A percentile compares a stretch with the other conserved stretches of the same genome.
These are phyloP conservation scores for Selaginella tamariscina DNA, from an alignment of 75 land plant species.

Conservation along the genomic window DNA sequence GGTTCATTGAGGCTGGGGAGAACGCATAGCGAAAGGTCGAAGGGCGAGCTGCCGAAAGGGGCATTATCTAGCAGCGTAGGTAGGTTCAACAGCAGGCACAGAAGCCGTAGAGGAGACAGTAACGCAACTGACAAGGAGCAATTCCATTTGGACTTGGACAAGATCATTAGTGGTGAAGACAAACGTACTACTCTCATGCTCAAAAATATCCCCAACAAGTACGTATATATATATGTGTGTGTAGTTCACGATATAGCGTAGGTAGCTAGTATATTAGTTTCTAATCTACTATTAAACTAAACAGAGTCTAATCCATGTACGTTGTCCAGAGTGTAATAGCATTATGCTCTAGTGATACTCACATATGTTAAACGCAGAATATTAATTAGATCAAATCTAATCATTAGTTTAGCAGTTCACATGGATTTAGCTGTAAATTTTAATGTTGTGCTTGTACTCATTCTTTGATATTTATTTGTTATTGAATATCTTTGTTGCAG, in stretches of 20 bases:
- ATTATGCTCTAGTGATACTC: too few relatives aligned
- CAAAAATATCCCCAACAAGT: constrained; percentile 12
- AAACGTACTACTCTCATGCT: constrained; percentile 1
- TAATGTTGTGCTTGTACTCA: too few relatives aligned
- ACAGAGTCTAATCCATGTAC: too few relatives aligned
- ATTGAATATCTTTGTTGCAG: not conserved
- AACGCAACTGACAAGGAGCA: not conserved
- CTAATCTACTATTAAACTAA: too few relatives aligned
- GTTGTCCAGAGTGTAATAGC: too few relatives aligned
- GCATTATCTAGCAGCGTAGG: not conserved
- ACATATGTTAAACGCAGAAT: too few relatives aligned
- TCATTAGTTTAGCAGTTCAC: too few relatives aligned
- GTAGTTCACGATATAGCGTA: too few relatives aligned
- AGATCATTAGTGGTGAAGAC: not conserved
- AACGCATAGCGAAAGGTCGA: not conserved
- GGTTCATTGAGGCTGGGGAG: not conserved
- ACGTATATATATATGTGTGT: too few relatives aligned
- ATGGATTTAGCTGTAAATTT: too few relatives aligned
- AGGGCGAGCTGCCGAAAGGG: not conserved
- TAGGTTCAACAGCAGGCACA: not conserved
- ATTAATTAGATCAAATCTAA: too few relatives aligned
- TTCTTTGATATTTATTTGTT: not conserved
- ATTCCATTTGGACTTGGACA: not conserved
- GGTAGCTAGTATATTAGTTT: too few relatives aligned
- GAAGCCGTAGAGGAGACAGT: not conserved